Base-by-base conservation (phyloP, 1,139 yeast genomes). In the Saccharomyces hybrid region DNA sequence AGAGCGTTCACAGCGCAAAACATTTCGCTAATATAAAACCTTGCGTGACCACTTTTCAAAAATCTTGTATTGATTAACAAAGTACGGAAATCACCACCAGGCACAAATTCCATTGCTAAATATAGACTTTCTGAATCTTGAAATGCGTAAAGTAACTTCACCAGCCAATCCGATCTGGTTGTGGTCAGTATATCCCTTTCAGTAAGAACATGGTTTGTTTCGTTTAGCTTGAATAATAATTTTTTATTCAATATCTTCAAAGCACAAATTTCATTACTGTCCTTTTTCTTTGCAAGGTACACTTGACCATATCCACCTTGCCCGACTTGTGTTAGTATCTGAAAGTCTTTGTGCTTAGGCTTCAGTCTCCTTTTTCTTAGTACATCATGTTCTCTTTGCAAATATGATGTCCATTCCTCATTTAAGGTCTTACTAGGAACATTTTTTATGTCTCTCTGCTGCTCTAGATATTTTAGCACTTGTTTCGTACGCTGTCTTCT, bases 221-320 rank as follows among this genome's bases (percentile, higher is more conserved):
- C 99, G 69, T 93, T 96, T 61, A 91, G 80, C 72, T 88, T 91
- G 57, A 88, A 84, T 62, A 95, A 77, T 59, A 91, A 76, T 65
- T 86, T 86, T 72, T 95, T 95, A 71, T 90, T 91, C 67, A 95
- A 79, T 21, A 93, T 88, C 71, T 95, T 95, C 65, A 95, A 78
- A 1, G 99, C 99, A 73, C 97, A 93, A 51, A 95, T 86, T 72
- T 95, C 99, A 61, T 86, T 83, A 4, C 98, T 90, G 67, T 95
- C 99, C 63, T 85, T 86, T 75, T 95, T 95, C 62, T 93, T 81
- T 0, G 99, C 98, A 61, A 95, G 76, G 65, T 88, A 95, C 16
- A 95, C 99, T 73, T 90, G 96, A 26, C 99, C 99, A 67, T 95
- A 95, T 2, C 99, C 99, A 67, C 99, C 99, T 75, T 95, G 99